Base-by-base conservation (phyloP, 331 rosid species). In the Rosa hybrid region DNA sequence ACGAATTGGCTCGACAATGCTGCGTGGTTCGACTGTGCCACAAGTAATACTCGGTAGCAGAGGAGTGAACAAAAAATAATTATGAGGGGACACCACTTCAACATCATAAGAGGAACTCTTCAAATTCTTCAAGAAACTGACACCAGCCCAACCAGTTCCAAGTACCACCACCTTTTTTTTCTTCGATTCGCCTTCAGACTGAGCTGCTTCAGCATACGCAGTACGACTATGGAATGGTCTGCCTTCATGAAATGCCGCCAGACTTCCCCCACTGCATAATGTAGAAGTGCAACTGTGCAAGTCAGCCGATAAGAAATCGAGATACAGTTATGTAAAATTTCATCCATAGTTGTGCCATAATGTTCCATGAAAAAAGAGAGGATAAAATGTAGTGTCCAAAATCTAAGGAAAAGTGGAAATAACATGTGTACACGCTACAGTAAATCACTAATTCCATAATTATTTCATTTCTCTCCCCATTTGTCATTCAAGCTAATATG, bases 141-240 rank as follows among this genome's bases (percentile, higher is more conserved):
- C 68, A 4, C 88, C 88, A 4, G 81, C 85, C 88, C 88, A 85
- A 68, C 88, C 83, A 41, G 88, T 81, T 73, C 88, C 88, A 68
- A 85, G 82, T 50, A 85, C 88, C 23, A 85, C 81, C 59, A 81
- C 85, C 65, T 78, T 81, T 75, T 84, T 84, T 72, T 51, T 85
- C 71, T 16, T 81, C 12, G 0, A 46, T 17, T 68, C 62, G 18
- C 63, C 62, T 4, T 72, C 83, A 14, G 48, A 63, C 4, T 21
- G 78, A 10, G 14, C 72, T 12, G 81, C 64, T 69, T 85, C 79
- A 17, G 86, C 81, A 54, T 78, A 81, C 20, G 68, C 81, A 10
- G 83, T 46, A 12, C 21, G 11, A 64, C 56, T 53, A 4, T 56
- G 71, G 27, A 74, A 44, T 42, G 80, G 59, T 50, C 38, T 74